Base-by-base conservation (phyloP, 805 yeast genomes). In the Priceomyces carsonii region DNA sequence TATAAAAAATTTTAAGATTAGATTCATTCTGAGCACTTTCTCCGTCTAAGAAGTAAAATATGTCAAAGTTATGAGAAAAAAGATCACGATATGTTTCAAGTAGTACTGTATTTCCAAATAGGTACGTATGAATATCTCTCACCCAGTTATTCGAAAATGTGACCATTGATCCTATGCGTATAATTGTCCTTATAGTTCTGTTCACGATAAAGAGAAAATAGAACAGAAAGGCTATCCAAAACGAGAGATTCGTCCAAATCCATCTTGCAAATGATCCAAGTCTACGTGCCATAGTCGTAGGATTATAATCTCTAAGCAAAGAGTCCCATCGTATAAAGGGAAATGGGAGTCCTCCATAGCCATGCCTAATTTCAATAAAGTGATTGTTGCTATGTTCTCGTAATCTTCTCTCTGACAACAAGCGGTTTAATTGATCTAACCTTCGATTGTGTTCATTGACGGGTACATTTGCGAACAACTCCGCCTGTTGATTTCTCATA, bases 401-500 rank as follows among this genome's bases (percentile, higher is more conserved):
- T 4, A 6, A 7, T 6, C 13, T n/a, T 23, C 26, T 26, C 13
- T 26, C 16, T 6, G 29, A 6, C 6, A 26, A 18, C 12, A 16
- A 26, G 6, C 16, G 25, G 15, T 29, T 5, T 20, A 20, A n/a
- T 18, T 21, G 33, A 13, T 18, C 13, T 10, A 29, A 9, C 3
- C 10, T 19, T 12, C 21, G 17, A 29, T 29, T 13, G 21, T 28
- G 31, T 10, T 20, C 33, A 8, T 18, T 19, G 19, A 20, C n/a
- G 3, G 25, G 25, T 15, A 19, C 15, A 28, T 28, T 28, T 18
- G 12, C 12, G 17, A 19, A 29, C 12, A n/a, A 16, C 9, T 29
- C 33, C 21, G 5, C 33, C 21, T 21, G 25, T 10, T 26, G 16
- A 10, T 9, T 6, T 26, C 18, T 5, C 8, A 26, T 14, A 13